Base-by-base conservation (phyloP, 176 grass and related monocot species). In the Oryza glumipatula region DNA sequence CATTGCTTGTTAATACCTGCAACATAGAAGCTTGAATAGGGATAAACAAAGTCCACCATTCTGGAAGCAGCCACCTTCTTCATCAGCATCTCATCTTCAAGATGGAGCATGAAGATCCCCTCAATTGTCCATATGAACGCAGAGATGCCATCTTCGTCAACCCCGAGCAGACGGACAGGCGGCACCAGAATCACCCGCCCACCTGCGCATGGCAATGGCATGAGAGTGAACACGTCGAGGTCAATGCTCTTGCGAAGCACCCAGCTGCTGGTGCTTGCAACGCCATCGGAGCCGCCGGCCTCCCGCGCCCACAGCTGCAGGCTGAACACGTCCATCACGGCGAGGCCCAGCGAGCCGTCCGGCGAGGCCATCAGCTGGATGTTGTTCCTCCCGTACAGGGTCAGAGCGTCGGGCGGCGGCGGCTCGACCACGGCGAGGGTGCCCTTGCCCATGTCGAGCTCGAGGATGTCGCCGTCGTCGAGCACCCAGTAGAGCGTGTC, bases 11-110 rank as follows among this genome's bases (percentile, higher is more conserved):
- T n/a, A 67, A 67, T 79, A 79, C 77, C 77, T 67, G 61, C 77
- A 28, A 67, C 77, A 79, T 32, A 79, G 41, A 67, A 48, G 24
- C 77, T 79, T 79, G 77, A 79, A 16, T 79, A 79, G 14, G 63
- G 77, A 24, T 15, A 38, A 46, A 79, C n/a, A 79, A 47, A 0
- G 14, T 65, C 41, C 13, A 79, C 10, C 11, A 47, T 0, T 19
- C 17, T 4, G 24, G 2, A 12, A 79, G 44, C 58, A 78, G 61
- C 47, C 23, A 67, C 61, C 41, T 11, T 47, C 77, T 32, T 41
- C 38, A 41, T 66, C 7, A 67, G 26, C 21, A 10, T 10, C 2
- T 1, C 14, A 45, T 4, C 22, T 4, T 46, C 9, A 26, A 79
- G 63, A 64, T 26, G 17, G 4, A 79, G 1, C 77, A 21, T 67